These are phyloP conservation scores for Suillus clintonianus DNA, from an alignment of 768 basidiomycete species.

Conservation along the genomic window DNA sequence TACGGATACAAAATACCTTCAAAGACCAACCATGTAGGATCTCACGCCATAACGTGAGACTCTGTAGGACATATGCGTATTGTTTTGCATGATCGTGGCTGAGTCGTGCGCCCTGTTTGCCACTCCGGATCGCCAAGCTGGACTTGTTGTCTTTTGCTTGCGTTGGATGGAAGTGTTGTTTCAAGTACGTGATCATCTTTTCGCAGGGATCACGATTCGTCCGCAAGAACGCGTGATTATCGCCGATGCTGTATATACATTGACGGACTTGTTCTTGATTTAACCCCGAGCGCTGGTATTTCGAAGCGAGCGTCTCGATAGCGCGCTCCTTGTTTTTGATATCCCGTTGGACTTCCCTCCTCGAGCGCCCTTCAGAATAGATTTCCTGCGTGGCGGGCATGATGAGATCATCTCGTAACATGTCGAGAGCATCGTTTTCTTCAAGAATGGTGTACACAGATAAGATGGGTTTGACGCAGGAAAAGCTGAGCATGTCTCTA, in stretches of 20 bases:
- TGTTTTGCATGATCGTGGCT: slow-evolving; percentile 86
- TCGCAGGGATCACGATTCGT: slow-evolving; percentile 89
- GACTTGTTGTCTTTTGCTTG: slow-evolving; percentile 62
- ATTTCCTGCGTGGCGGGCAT: slow-evolving; percentile 83
- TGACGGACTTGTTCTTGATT: slow-evolving; percentile 70
- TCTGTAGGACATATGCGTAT: slow-evolving; percentile 84
- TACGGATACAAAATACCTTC: slow-evolving; percentile 14
- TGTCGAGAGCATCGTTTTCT: slow-evolving; percentile 58
- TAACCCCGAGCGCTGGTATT: slow-evolving; percentile 60
- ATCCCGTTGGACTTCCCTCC: slow-evolving; percentile 81
- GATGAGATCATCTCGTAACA: slow-evolving; percentile 77
- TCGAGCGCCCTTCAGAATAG: slow-evolving; percentile 64
- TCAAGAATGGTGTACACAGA: slow-evolving; percentile 73
- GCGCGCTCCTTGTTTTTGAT: slow-evolving; percentile 85
- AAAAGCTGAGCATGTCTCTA: slow-evolving; percentile 76
- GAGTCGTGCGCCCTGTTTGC: slow-evolving; percentile 75
- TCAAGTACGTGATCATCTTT: slow-evolving; percentile 75
- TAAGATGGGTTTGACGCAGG: slow-evolving; percentile 75
- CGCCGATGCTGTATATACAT: slow-evolving; percentile 86
- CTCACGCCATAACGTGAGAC: slow-evolving; percentile 84
- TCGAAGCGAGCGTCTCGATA: slow-evolving; percentile 70
- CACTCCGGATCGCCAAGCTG: slow-evolving; percentile 80
- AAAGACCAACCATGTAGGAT: slow-evolving; percentile 67
- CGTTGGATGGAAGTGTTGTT: slow-evolving; percentile 75
- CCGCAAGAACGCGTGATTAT: slow-evolving; percentile 87